phyloP scores from a whole-genome alignment of 2,329 filamentous ascomycete species.

The Neophaeococcomyces aloes region DNA sequence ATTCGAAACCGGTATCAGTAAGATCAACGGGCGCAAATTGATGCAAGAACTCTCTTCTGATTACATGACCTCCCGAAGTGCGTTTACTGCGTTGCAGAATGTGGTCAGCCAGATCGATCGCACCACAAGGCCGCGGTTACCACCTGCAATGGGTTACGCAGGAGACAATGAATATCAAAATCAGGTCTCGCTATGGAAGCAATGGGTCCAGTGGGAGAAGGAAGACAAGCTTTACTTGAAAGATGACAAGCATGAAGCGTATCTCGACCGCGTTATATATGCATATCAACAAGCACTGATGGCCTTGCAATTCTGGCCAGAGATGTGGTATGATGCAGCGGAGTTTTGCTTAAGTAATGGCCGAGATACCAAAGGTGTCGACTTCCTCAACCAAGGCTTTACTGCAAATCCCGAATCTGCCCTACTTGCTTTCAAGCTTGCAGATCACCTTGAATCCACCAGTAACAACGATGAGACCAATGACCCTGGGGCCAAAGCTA shows the following conservation, averaged over 20 bases:
- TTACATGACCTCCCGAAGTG: conserved; percentile 93
- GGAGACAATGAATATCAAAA: conserved; percentile 73
- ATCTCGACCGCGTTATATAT: conserved; percentile 71
- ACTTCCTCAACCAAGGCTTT: conserved; percentile 72
- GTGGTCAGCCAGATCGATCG: conserved; percentile 66
- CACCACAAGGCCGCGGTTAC: conserved; percentile 67
- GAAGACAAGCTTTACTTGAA: conserved; percentile 80
- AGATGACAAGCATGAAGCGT: conserved; percentile 64
- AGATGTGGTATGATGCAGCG: conserved; percentile 90
- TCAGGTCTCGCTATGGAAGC: conserved; percentile 83
- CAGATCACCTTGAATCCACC: conserved; percentile 73
- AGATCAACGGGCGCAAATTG: conserved; percentile 85
- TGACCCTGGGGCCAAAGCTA: conserved; percentile 48
- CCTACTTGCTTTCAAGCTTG: conserved; percentile 76
- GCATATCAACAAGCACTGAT: conserved; percentile 90
- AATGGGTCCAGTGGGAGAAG: conserved; percentile 93
- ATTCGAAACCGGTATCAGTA: conserved; percentile 90
- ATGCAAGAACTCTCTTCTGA: conserved; percentile 83
- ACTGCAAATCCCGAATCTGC: conserved; percentile 89
- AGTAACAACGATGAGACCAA: conserved; percentile 68
- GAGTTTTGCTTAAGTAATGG: conserved; percentile 82
- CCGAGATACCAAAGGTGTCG: conserved; percentile 59
- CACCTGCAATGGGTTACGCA: conserved; percentile 74
- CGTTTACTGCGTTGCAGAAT: conserved; percentile 82
- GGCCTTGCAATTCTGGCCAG: conserved; percentile 86